Evolutionary conservation across 495 filamentous ascomycete species (phyloP), one percentile per base, ranked within the genome.

Genomic region (Elasticomyces elasticus): DNA sequence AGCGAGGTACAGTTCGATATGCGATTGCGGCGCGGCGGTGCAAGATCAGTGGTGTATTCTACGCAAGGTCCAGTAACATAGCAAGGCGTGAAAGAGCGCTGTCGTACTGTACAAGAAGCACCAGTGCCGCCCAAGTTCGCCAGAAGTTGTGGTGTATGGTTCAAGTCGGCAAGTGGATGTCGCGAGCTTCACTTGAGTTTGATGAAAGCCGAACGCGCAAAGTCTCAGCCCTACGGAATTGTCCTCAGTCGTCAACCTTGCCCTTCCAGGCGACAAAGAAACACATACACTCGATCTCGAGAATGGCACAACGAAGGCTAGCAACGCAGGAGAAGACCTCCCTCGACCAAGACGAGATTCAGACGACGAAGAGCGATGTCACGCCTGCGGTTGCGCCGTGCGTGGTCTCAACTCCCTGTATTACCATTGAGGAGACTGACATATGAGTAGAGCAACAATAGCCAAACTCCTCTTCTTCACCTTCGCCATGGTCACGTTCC

Each of bases 401-500:
- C 38, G 68, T 58, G 13, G 9, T 11, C 20, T 23, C 42, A 45
- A 45, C 17, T 12, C 2, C 42, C 22, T 45, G 20, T 17, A 22
- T 5, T 45, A 15, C 17, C 12, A 33, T 7, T 15, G 10, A 22
- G 40, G 42, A 45, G 6, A 45, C 24, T 25, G 19, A 20, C 5
- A 31, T 2, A 9, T 25, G 17, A 17, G 33, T 31, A 98, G 92
- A 33, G 72, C 83, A 63, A 88, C 96, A 48, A 94, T 99, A 50
- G 71, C 81, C 54, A 97, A 96, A 69, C 78, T 99, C 7, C 74
- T 96, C 7, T 81, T 78, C 50, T 96, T 96, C 70, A 92, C 90
- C 6, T 74, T 87, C 13, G 92, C 87, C 59, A 97, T 98, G 92
- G 76, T 95, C 40, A 75, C 80, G 3, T 71, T 81, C 28, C 92